Conservation (phyloP, 1,284 basidiomycete genomes). For the Apiotrichum gamsii region DNA sequence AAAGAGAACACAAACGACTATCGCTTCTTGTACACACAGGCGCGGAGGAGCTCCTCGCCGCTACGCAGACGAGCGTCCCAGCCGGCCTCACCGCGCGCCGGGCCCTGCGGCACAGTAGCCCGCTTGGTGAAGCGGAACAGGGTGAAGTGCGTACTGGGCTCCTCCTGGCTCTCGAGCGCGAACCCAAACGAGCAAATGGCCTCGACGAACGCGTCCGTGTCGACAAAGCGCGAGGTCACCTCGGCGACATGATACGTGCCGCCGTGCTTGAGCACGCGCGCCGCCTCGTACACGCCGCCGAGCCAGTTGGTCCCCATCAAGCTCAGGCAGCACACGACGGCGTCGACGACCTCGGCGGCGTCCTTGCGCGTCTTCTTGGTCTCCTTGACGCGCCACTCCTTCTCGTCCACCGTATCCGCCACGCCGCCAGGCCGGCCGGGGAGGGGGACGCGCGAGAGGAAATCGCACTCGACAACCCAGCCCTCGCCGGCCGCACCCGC, state of each 20-base stretch:
- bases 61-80: slow-evolving; percentile 59
- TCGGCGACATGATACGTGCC: slow-evolving; percentile 90
- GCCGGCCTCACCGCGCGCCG: slow-evolving; percentile 52
- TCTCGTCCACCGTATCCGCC: slow-evolving; percentile 21
- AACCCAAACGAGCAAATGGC: slow-evolving; percentile 75
- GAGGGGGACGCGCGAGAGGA: slow-evolving; percentile 64
- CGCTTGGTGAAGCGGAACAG: slow-evolving; percentile 77
- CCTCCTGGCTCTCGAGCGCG: slow-evolving; percentile 37
- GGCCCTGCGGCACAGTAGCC: slow-evolving; percentile 47
- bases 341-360: slow-evolving; percentile 64
- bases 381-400: slow-evolving; percentile 50
- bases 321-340: slow-evolving; percentile 87
- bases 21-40: slow-evolving; percentile 95
- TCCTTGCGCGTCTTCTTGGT: slow-evolving; percentile 8
- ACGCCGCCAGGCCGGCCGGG: slow-evolving; percentile 63
- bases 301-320: slow-evolving; percentile 98
- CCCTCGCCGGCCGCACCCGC: slow-evolving; percentile 15
- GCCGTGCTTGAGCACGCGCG: slow-evolving; percentile 72
- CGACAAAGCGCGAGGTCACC: slow-evolving; percentile 80
- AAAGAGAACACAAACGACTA: slow-evolving; percentile 44
- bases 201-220: slow-evolving; percentile 66
- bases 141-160: slow-evolving; percentile 79
- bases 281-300: slow-evolving; percentile 78
- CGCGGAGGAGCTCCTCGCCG: slow-evolving; percentile 65
- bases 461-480: slow-evolving; percentile 74